A percentile compares a stretch with the other conserved stretches of the same genome.
Conservation (phyloP, 192 early-diverging fungal genomes). For the Coemansia sp. region DNA sequence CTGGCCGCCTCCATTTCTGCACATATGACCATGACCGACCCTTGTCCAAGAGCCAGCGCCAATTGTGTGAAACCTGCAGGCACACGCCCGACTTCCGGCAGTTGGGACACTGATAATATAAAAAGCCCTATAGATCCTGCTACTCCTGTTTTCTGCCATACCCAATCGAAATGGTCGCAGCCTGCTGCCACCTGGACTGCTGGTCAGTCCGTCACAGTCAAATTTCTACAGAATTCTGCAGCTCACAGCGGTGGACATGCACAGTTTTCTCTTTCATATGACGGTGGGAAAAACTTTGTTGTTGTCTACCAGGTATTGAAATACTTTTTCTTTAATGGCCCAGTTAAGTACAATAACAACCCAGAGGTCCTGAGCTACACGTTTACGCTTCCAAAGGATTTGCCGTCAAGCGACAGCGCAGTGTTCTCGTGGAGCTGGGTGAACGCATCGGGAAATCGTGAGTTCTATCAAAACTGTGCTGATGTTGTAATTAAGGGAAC, state of each 20-base stretch:
- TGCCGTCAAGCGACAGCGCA: constrained; percentile 27
- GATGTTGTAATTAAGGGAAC: constrained; percentile 59
- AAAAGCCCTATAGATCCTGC: too few species aligned
- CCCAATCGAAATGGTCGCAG: constrained; percentile 30
- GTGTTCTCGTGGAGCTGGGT: constrained; percentile 67
- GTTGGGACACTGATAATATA: too few species aligned
- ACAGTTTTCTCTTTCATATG: constrained; percentile 62
- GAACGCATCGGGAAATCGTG: constrained; percentile 61
- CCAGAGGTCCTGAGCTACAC: constrained; percentile 4
- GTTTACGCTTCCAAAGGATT: constrained; percentile 17
- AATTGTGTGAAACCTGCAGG: too few species aligned
- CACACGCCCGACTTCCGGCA: too few species aligned
- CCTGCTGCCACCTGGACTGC: constrained; percentile 45
- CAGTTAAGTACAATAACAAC: constrained; percentile 9
- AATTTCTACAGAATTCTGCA: constrained; percentile 21
- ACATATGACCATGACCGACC: too few species aligned
- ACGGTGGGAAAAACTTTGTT: constrained; percentile 58
- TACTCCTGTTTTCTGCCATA: constrained; percentile 23
- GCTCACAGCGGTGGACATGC: constrained; percentile 63
- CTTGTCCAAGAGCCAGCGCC: too few species aligned
- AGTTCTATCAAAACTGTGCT: constrained; percentile 69
- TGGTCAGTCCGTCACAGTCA: constrained; percentile 46
- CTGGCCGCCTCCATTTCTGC: background rate
- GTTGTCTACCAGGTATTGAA: constrained; percentile 54
- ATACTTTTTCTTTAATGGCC: constrained; percentile 30